These are phyloP conservation scores for Aspergillus cavernicola DNA, from an alignment of 495 filamentous ascomycete species.

Conservation along the genomic window DNA sequence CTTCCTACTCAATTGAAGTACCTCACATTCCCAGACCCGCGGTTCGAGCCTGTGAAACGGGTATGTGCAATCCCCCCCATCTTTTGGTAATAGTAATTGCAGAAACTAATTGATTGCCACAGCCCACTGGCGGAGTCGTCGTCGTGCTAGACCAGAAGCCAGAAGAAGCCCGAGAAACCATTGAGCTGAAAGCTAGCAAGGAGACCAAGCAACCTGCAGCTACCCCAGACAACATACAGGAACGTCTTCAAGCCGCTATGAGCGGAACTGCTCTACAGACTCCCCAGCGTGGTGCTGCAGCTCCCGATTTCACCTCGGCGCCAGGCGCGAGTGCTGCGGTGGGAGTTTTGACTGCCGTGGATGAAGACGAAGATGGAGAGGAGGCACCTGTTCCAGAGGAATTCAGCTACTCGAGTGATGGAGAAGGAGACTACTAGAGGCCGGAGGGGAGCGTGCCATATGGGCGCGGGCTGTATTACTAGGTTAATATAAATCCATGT, in stretches of 20 bases:
- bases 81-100: neutral
- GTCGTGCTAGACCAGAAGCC: conserved; percentile 84
- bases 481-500: conserved; percentile 36
- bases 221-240: conserved; percentile 41
- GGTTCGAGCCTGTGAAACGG: conserved; percentile 95
- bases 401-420: conserved; percentile 83
- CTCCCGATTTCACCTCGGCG: conserved; percentile 21
- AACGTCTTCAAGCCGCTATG: conserved; percentile 41
- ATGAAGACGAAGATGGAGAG: conserved; percentile 80
- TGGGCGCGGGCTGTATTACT: conserved; percentile 44
- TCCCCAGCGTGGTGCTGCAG: conserved; percentile 33
- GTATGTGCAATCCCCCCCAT: conserved; percentile 45
- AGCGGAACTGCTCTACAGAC: conserved; percentile 35
- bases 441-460: conserved; percentile 14
- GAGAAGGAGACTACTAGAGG: conserved; percentile 55
- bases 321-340: conserved; percentile 70
- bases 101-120: conserved; percentile 39
- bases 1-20: conserved; percentile 92
- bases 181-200: conserved; percentile 87
- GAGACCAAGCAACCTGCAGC: conserved; percentile 60
- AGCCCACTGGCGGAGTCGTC: conserved; percentile 93
- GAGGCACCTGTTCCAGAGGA: conserved; percentile 76
- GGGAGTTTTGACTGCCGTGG: conserved; percentile 73
- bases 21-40: conserved; percentile 78
- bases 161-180: conserved; percentile 67